Evolutionary conservation across 352 stramenopile genomes (phyloP).

Genomic region (Globisporangium radiosum): DNA sequence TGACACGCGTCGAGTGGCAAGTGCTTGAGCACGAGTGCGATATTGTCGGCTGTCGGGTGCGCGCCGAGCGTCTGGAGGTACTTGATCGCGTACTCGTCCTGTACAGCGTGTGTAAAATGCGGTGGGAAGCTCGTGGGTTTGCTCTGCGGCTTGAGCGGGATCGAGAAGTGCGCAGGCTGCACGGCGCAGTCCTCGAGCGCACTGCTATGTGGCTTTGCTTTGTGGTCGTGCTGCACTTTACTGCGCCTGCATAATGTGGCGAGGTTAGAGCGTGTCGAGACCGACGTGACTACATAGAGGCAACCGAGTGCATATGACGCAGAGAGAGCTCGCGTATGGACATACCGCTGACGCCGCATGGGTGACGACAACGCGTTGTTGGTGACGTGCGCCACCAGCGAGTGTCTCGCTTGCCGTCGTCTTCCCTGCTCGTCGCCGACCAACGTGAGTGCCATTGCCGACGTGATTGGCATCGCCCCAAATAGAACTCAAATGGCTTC

Average conservation of each 20-base stretch:
- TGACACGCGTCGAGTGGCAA: conserved; percentile 59
- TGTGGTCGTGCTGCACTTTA: conserved; percentile 11
- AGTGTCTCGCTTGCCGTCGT: no score
- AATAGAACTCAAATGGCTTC: no score
- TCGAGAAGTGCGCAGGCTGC: conserved; percentile 39
- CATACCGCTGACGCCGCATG: not conserved
- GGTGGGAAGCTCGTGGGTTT: conserved; percentile 32
- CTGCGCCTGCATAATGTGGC: not conserved
- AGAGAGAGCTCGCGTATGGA: no score
- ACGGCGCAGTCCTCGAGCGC: conserved; percentile 26
- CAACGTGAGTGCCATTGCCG: no score
- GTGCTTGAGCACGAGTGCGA: conserved; percentile 52
- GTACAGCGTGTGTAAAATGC: conserved; percentile 33
- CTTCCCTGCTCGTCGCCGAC: no score
- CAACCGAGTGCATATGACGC: not conserved
- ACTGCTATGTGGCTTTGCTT: not conserved
- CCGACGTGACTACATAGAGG: not conserved
- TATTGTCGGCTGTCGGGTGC: conserved; percentile 38
- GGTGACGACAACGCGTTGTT: no score
- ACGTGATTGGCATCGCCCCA: no score
- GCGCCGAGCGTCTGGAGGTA: conserved; percentile 63
- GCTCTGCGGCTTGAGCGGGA: conserved; percentile 49
- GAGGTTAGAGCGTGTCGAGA: not conserved
- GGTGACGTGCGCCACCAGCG: no score
- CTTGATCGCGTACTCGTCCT: conserved; percentile 68